Evolutionary conservation across 2,329 filamentous ascomycete genomes (phyloP).

Genomic region (Leptographium procerum): DNA sequence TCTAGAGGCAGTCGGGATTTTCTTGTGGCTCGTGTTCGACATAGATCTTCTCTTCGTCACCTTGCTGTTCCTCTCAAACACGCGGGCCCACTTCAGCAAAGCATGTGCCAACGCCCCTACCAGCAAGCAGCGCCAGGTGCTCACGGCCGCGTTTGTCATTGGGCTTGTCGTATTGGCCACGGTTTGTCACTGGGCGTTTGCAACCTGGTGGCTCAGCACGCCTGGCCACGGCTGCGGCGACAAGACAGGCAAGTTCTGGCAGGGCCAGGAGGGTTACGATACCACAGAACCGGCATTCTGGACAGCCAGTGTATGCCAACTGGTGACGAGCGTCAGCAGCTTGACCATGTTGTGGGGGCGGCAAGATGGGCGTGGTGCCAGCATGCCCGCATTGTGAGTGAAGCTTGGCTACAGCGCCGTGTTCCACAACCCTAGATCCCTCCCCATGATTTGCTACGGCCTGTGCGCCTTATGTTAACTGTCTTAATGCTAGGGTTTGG

Average conservation of each 20-base stretch:
- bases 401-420: background rate
- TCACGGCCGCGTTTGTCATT: slow-evolving; percentile 10
- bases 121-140: too few species aligned
- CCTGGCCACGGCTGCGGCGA: slow-evolving; percentile 25
- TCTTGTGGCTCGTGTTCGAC: slow-evolving; percentile 38
- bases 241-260: slow-evolving; percentile 33
- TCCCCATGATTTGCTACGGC: too few species aligned
- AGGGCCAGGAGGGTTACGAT: slow-evolving; percentile 29
- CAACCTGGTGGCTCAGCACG: slow-evolving; percentile 33
- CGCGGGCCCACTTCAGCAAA: too few species aligned
- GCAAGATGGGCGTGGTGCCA: slow-evolving; percentile 35
- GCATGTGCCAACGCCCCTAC: too few species aligned
- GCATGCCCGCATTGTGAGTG: slow-evolving; percentile 34
- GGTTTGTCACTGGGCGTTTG: slow-evolving; percentile 29
- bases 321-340: slow-evolving; percentile 26
- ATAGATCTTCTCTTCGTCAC: slow-evolving; percentile 33
- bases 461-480: background rate
- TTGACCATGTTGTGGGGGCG: slow-evolving; percentile 32
- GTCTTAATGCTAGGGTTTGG: slow-evolving; percentile 25
- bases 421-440: background rate
- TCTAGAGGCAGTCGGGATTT: slow-evolving; percentile 30
- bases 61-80: background rate
- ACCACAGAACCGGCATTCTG: slow-evolving; percentile 39
- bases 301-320: slow-evolving; percentile 33
- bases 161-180: slow-evolving; percentile 25